phyloP scores from a whole-genome alignment of 2,329 filamentous ascomycete genomes.

The Ampelomyces quisqualis region DNA sequence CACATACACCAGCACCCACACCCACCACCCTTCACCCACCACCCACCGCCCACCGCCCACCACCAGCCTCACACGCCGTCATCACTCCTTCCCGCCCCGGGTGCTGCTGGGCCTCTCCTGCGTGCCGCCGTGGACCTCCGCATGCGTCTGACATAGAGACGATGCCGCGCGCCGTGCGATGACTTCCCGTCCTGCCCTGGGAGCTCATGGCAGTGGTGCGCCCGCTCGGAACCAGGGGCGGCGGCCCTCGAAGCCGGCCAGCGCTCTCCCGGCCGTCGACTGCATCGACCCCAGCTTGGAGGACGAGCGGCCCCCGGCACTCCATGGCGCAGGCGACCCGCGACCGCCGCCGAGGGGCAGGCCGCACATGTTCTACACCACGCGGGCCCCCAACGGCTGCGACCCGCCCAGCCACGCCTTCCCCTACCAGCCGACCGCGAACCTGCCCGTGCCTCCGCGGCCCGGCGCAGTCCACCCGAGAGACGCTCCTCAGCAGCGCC shows the following conservation, averaged over 20 bases:
- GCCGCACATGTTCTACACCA: conserved; percentile 42
- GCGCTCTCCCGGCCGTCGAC: conserved; percentile 30
- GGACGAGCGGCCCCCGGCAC: conserved; percentile 26
- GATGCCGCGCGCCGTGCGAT: conserved; percentile 45
- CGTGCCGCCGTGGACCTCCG: no score
- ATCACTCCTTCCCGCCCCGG: no score
- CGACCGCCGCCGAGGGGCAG: conserved; percentile 35
- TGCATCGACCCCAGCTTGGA: conserved; percentile 40
- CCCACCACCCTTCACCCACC: conserved; percentile 8
- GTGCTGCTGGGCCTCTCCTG: conserved; percentile 17
- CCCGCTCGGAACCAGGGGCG: conserved; percentile 31
- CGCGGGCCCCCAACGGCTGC: conserved; percentile 12
- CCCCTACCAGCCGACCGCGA: conserved; percentile 22
- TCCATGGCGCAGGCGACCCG: conserved; percentile 24
- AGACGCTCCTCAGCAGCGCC: conserved; percentile 27
- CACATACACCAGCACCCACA: not conserved
- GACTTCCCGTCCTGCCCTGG: conserved; percentile 48
- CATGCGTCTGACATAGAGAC: conserved; percentile 40
- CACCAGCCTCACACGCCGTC: no score
- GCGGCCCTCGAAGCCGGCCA: conserved; percentile 30
- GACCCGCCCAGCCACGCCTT: conserved; percentile 24
- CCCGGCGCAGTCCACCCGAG: conserved; percentile 34
- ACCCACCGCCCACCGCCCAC: no score
- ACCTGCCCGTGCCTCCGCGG: conserved; percentile 39
- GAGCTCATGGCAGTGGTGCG: conserved; percentile 40